phyloP scores from a whole-genome alignment of 164 flowering plant genomes.

The Tetracentron sinense region DNA sequence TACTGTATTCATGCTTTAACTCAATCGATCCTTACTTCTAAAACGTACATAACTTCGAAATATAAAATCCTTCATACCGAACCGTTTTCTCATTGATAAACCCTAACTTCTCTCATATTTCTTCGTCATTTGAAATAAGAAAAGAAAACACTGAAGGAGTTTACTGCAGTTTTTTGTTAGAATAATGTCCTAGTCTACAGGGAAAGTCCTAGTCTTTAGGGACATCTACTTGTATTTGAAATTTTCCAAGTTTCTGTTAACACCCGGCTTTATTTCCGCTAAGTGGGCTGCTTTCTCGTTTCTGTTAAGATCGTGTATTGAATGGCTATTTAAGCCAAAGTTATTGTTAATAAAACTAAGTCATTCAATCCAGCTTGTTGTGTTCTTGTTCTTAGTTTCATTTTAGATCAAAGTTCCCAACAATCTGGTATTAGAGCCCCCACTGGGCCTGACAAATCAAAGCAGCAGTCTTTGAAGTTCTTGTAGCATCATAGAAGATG shows the following conservation, averaged over 20 bases:
- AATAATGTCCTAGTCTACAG: no score
- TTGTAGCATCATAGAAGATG: conserved; percentile 13
- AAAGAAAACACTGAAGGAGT: background rate
- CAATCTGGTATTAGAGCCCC: conserved; percentile 11
- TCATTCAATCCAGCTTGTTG: background rate
- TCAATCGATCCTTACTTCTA: no score
- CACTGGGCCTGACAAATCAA: conserved; percentile 12
- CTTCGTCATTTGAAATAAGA: no score
- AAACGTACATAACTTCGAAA: no score
- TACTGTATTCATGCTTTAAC: no score
- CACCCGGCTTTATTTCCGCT: background rate
- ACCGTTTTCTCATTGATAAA: no score
- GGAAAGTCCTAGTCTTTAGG: background rate
- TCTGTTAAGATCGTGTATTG: background rate
- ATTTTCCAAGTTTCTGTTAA: background rate
- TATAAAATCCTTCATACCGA: no score
- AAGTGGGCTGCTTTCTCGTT: conserved; percentile 1
- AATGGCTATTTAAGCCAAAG: background rate
- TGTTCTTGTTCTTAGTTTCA: conserved; percentile 2
- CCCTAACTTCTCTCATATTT: no score
- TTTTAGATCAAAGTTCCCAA: conserved; percentile 5
- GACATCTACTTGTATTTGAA: background rate
- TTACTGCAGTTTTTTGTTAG: background rate
- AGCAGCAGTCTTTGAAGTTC: conserved; percentile 10
- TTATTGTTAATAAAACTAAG: background rate